These are phyloP conservation scores for Strobilomyces echinocephalus DNA, from an alignment of 768 basidiomycete species.

Conservation along the genomic window DNA sequence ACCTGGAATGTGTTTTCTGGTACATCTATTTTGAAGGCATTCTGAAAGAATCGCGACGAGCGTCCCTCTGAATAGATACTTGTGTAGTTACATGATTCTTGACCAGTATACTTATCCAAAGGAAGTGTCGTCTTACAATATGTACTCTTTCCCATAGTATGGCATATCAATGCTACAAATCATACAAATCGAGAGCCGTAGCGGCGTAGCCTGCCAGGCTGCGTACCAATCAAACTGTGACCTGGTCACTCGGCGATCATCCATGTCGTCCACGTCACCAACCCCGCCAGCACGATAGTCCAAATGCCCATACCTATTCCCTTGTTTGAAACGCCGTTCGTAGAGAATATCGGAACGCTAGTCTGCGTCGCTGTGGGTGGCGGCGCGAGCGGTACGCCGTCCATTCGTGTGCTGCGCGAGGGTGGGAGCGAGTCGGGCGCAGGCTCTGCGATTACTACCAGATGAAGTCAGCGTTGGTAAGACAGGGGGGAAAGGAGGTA, in stretches of 20 bases:
- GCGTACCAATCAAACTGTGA: too few relatives aligned
- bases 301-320: slow-evolving; percentile 16
- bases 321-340: slow-evolving; percentile 15
- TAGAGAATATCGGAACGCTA: not conserved
- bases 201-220: too few relatives aligned
- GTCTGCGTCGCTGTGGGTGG: slow-evolving; percentile 13
- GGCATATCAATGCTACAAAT: too few relatives aligned
- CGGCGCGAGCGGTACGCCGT: slow-evolving; percentile 28
- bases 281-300: slow-evolving; percentile 9
- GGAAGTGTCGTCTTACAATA: too few relatives aligned
- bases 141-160: too few relatives aligned
- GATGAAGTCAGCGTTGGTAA: too few relatives aligned
- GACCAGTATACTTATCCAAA: too few relatives aligned
- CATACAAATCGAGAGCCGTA: too few relatives aligned
- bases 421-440: slow-evolving; percentile 36
- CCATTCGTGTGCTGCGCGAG: slow-evolving; percentile 21
- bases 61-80: too few relatives aligned
- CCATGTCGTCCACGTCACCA: slow-evolving; percentile 20
- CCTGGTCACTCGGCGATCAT: slow-evolving; percentile 13
- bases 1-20: slow-evolving; percentile 20
- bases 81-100: too few relatives aligned
- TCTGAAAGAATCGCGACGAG: not conserved
- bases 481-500: slow-evolving; percentile 11
- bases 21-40: not conserved
- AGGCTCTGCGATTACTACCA: slow-evolving; percentile 36